phyloP scores from a whole-genome alignment of 257 asterid genomes.

The Przewalskia tangutica region DNA sequence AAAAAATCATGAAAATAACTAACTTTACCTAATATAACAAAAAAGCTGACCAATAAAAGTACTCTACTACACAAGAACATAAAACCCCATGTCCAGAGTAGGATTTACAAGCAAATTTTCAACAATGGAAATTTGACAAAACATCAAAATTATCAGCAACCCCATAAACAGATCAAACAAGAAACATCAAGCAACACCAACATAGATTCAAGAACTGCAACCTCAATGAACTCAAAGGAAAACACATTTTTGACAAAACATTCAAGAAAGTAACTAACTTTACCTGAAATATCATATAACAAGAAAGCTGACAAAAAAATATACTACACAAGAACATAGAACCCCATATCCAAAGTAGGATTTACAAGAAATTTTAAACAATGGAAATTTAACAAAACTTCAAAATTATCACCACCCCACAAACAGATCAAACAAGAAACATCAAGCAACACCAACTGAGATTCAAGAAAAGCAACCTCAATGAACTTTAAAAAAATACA shows the following conservation, averaged over 20 bases:
- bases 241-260: background rate
- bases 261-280: conserved; percentile 11
- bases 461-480: background rate
- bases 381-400: too few species aligned
- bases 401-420: background rate
- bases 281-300: conserved; percentile 19
- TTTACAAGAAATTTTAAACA: too few species aligned
- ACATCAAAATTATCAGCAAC: background rate
- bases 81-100: too few species aligned
- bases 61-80: background rate
- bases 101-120: too few species aligned
- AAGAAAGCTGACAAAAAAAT: conserved; percentile 12
- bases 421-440: background rate
- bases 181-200: background rate
- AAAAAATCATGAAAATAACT: conserved; percentile 10
- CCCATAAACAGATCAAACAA: background rate
- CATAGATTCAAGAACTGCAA: background rate
- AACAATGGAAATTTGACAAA: too few species aligned
- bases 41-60: conserved; percentile 10
- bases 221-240: background rate
- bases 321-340: background rate
- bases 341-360: too few species aligned
- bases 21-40: conserved; percentile 27
- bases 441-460: background rate
- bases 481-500: background rate